Percentiles rank a stretch among this genome's conserved stretches.
These are phyloP conservation scores for Colletotrichum paranaense DNA, from an alignment of 2,329 filamentous ascomycete genomes.

Conservation along the genomic window DNA sequence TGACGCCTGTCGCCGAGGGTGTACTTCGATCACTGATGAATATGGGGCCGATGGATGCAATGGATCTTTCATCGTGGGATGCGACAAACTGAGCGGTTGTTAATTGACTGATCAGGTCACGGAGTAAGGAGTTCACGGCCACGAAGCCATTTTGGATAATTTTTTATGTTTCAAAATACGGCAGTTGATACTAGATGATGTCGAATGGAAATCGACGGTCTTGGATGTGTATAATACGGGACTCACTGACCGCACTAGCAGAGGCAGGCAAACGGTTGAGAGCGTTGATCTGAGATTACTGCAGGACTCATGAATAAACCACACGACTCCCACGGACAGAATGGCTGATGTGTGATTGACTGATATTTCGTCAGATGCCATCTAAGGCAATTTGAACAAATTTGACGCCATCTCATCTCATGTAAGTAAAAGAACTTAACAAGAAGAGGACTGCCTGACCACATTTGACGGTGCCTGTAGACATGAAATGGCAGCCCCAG, in stretches of 20 bases:
- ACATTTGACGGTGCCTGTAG: too few relatives aligned
- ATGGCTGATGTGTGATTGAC: neutral
- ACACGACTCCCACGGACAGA: neutral
- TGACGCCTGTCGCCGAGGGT: slow-evolving; percentile 68
- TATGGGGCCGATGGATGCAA: slow-evolving; percentile 69
- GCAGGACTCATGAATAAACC: neutral
- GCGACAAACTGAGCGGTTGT: slow-evolving; percentile 36
- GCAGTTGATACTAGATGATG: neutral
- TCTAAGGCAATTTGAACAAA: too few relatives aligned
- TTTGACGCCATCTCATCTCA: neutral
- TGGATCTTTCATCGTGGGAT: slow-evolving; percentile 66
- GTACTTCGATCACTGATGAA: slow-evolving; percentile 68
- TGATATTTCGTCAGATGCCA: too few relatives aligned
- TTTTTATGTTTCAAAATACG: neutral
- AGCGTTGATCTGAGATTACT: neutral
- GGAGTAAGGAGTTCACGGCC: neutral
- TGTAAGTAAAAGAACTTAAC: neutral
- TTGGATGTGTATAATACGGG: neutral
- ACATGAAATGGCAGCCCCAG: too few relatives aligned
- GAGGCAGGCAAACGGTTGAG: neutral
- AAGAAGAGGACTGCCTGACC: neutral
- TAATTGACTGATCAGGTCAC: neutral
- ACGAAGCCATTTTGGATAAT: neutral
- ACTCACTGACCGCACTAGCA: neutral
- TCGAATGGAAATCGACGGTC: neutral